Conservation (phyloP, 768 basidiomycete genomes). For the Galerina sulciceps region DNA sequence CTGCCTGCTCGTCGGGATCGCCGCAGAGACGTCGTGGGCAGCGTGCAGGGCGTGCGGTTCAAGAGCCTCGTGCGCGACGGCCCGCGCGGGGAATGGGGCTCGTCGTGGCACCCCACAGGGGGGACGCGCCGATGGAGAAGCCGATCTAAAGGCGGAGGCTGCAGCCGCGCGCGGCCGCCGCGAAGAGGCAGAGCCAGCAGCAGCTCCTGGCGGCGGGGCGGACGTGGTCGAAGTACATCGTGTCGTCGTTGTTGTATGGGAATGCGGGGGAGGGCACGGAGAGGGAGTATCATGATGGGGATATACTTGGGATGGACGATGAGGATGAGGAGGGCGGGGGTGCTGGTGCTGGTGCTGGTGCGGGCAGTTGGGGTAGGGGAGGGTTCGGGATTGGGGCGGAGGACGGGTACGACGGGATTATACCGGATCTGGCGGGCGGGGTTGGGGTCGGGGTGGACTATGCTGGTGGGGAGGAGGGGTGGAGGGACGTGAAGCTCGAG, state of each 20-base stretch:
- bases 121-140: conserved; percentile 68
- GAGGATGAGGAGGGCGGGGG: conserved; percentile 42
- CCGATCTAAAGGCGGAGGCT: conserved; percentile 25
- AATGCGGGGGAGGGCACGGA: conserved; percentile 37
- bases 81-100: conserved; percentile 71
- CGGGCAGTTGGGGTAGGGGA: conserved; percentile 44
- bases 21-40: conserved; percentile 44
- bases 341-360: conserved; percentile 51
- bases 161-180: conserved; percentile 14
- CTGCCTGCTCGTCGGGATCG: conserved; percentile 82
- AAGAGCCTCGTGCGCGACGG: conserved; percentile 63
- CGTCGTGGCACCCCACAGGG: conserved; percentile 61
- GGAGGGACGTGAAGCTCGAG: conserved; percentile 75
- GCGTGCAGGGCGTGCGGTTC: conserved; percentile 55
- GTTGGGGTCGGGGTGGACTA: conserved; percentile 57
- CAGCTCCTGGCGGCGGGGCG: conserved; percentile 20
- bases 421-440: conserved; percentile 48
- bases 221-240: conserved; percentile 45
- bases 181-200: conserved; percentile 13
- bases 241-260: conserved; percentile 35
- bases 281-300: conserved; percentile 63
- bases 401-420: conserved; percentile 53
- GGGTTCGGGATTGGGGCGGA: conserved; percentile 52
- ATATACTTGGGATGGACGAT: conserved; percentile 46
- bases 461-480: conserved; percentile 58